Evolutionary conservation across 2,329 filamentous ascomycete species (phyloP).

Genomic region (Aspergillus uvarum): DNA sequence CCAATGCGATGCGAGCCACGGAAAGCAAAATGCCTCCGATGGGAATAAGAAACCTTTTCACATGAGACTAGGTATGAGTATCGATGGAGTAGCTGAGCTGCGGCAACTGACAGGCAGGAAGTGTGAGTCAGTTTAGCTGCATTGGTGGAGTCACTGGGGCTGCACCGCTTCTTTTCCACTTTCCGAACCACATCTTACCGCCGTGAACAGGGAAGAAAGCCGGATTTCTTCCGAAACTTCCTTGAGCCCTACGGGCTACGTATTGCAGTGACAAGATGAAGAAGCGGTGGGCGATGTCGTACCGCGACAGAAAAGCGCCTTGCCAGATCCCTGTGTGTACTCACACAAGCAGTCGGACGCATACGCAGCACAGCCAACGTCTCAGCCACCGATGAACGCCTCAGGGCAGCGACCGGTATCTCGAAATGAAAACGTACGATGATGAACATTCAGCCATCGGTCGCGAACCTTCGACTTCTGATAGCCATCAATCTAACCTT

Average conservation of each 20-base stretch:
- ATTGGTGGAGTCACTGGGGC: not conserved
- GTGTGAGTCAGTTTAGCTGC: too few species aligned
- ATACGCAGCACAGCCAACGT: not conserved
- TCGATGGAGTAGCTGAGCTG: too few species aligned
- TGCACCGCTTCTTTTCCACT: not conserved
- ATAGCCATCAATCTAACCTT: not conserved
- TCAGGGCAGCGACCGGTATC: too few species aligned
- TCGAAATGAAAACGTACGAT: not conserved
- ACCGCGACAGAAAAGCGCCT: not conserved
- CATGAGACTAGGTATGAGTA: too few species aligned
- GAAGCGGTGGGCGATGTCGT: not conserved
- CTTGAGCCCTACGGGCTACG: not conserved
- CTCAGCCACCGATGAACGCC: not conserved
- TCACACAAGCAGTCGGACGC: too few species aligned
- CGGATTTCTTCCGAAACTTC: not conserved
- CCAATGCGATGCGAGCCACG: too few species aligned
- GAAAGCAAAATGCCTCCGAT: too few species aligned
- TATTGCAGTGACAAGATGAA: not conserved
- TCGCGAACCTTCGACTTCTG: too few species aligned
- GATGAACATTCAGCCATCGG: not conserved
- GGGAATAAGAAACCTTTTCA: too few species aligned
- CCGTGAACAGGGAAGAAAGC: not conserved
- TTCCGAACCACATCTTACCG: not conserved
- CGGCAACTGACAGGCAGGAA: too few species aligned
- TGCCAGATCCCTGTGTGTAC: not conserved